Evolutionary conservation across 345 rosid genomes (phyloP), one percentile per base, ranked within the genome.

Genomic region (Populus pruinosa): DNA sequence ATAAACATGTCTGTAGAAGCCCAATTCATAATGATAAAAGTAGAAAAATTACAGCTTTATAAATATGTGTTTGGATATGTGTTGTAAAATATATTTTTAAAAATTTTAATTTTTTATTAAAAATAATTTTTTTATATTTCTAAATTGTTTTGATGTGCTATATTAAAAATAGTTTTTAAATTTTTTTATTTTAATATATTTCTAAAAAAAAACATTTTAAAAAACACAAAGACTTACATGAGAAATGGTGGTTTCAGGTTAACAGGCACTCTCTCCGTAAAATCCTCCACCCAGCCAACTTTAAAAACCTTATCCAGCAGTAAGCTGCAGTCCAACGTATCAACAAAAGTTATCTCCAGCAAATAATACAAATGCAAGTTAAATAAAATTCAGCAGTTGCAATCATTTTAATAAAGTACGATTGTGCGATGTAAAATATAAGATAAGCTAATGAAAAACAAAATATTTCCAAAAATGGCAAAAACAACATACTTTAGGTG

Each of bases 201-300:
- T 27, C 29, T 27, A 27, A 33, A 33, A 33, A 25, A 25, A 25
- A 25, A 25, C 25, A 25, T 25, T 25, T 25, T 25, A 25, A 27
- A 33, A 33, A 33, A 33, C 36, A 4, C 36, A 33, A 5, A 33
- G 5, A 33, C 36, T 33, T 33, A 0, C 36, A 33, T 4, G 36
- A 33, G 36, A 33, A 33, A 33, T 33, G 36, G 36, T 33, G 36
- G 5, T 33, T 33, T 4, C 0, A 4, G 5, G 5, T 82, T 90
- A 93, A 97, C 96, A 95, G 83, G 87, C 99, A 95, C 36, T 33
- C 71, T 93, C 94, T 83, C 99, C 99, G 85, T 93, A 93, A 75
- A 95, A 82, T 83, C 99, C 98, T 89, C 91, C 83, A 77, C 99
- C 98, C 79, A 95, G 72, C 55, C 75, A 78, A 92, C 81, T 83